phyloP scores from a whole-genome alignment of 441 rosid species.

The Corymbia calophylla region DNA sequence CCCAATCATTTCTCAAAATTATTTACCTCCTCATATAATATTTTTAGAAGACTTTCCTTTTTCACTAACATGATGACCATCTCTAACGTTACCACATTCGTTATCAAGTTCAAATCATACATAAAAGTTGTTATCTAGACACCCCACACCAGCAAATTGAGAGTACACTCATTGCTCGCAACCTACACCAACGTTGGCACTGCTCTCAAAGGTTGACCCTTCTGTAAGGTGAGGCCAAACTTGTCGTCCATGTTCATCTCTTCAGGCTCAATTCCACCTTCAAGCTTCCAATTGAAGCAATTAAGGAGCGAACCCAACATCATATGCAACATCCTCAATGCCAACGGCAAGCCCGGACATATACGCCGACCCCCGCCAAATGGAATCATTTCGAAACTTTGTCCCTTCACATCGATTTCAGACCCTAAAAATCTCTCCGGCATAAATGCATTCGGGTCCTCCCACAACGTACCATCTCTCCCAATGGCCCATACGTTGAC shows the following conservation, averaged over 20 bases:
- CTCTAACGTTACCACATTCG: background rate
- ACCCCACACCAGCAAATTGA: background rate
- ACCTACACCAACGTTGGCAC: background rate
- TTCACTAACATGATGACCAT: background rate
- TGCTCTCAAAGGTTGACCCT: background rate
- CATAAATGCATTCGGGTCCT: background rate
- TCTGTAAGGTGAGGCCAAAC: background rate
- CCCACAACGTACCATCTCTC: background rate
- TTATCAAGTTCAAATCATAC: background rate
- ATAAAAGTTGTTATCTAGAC: background rate
- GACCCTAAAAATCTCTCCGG: background rate
- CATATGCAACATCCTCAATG: background rate
- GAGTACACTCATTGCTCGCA: background rate
- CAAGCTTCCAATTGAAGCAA: background rate
- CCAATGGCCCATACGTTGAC: background rate
- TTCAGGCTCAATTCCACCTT: background rate
- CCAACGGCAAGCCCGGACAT: conserved; percentile 9
- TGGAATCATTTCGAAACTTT: background rate
- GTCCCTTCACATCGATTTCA: background rate
- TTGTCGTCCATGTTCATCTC: background rate
- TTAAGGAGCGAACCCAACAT: conserved; percentile 1
- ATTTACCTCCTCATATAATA: background rate
- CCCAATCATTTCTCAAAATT: too few species aligned
- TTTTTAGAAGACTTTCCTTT: background rate
- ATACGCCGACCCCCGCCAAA: background rate